These are phyloP conservation scores for Magnaporthiopsis rhizophila DNA, from an alignment of 2,329 filamentous ascomycete species.

Conservation along the genomic window DNA sequence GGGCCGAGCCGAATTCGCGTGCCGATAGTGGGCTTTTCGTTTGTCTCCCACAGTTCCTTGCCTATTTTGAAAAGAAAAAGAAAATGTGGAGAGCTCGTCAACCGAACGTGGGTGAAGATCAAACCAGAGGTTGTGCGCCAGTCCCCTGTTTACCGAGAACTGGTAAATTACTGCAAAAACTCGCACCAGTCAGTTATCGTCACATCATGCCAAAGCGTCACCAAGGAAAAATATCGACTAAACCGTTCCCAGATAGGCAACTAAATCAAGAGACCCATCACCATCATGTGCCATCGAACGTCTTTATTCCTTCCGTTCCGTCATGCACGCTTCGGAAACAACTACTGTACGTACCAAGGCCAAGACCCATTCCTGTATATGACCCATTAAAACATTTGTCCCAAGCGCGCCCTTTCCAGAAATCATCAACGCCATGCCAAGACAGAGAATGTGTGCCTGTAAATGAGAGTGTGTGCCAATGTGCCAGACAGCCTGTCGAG, in stretches of 20 bases:
- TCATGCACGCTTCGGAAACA: not conserved
- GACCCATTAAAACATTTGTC: constrained; percentile 49
- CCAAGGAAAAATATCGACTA: not conserved
- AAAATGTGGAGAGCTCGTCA: not conserved
- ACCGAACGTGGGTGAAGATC: not conserved
- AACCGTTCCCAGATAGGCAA: not conserved
- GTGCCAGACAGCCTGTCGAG: not conserved
- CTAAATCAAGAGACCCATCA: not conserved
- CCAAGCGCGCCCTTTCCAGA: constrained; percentile 32
- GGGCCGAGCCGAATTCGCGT: not conserved
- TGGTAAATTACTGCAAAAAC: not conserved
- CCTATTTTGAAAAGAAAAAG: not conserved
- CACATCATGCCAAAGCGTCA: not conserved
- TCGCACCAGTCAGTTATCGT: not conserved
- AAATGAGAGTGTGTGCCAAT: not conserved
- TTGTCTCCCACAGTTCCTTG: not conserved
- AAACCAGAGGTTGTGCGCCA: not conserved
- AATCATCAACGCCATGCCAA: not conserved
- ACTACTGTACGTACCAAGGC: constrained; percentile 13
- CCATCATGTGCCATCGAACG: not conserved
- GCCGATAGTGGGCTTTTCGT: not conserved
- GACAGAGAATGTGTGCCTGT: not conserved
- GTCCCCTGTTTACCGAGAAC: not conserved
- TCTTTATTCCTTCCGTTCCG: not conserved
- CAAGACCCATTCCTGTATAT: not conserved